Evolutionary conservation across 768 basidiomycete genomes (phyloP), one percentile per base, ranked within the genome.

Genomic region (Serendipita sp.): DNA sequence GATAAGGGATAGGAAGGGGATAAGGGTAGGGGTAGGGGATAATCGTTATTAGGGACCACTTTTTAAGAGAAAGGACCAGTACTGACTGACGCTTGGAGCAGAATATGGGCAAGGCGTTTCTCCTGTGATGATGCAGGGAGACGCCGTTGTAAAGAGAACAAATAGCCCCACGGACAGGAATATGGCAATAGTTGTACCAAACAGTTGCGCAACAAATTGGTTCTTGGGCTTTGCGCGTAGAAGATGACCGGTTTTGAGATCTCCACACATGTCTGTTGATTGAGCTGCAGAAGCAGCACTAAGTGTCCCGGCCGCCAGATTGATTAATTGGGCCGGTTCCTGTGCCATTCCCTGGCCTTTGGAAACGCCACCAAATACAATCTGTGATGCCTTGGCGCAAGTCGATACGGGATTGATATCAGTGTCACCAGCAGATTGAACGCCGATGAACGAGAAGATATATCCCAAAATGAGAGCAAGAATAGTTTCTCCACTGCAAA

Each of bases 191-290:
- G 82, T 74, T 23, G 83, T 75, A 62, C 84, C 83, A 66, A 74
- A 76, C 2, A 83, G 73, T 72, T 83, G 83, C 29, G 80, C 82
- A 66, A 81, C 74, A 69, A 85, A 85, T 73, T 85, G 81, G 71
- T 81, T 81, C 64, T 73, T 77, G 44, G 84, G 84, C 68, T 83
- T 84, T 11, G 83, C 80, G 62, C 84, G 76, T 29, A 85, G 77
- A 65, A 86, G 80, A 70, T 84, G 84, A 66, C 82, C 82, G n/a
- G 85, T 82, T 74, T 85, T 84, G 68, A 85, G 71, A 70, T 86
- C 84, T 64, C 83, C 79, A 52, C 80, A 81, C 84, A 86, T 84
- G 70, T 86, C 85, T 34, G 78, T 69, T 27, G 81, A 77, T 69
- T 83, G 82, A 23, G 23, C 23, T 23, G 23, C 23, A 23, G 23